Evolutionary conservation across 306 rosid genomes (phyloP), one percentile per base, ranked within the genome.

Genomic region (Citrullus amarus): DNA sequence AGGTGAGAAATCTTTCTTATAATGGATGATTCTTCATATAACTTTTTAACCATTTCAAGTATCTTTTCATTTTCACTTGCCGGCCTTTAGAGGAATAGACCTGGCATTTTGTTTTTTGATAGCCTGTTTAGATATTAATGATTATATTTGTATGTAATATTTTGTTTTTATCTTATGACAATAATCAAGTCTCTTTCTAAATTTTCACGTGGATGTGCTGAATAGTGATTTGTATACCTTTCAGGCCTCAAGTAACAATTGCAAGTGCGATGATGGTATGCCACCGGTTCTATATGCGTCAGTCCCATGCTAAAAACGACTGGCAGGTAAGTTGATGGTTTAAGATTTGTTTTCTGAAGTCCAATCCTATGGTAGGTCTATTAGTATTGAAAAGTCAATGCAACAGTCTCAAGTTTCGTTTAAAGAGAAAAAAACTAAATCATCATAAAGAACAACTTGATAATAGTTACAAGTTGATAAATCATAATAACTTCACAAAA

Each of bases 241-340:
- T 69, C 88, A 87, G 90, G 85, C 88, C 90, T 48, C 90, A 87
- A 82, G 73, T 85, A 78, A 87, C 87, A 54, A 85, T 87, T 83
- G 83, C 90, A n/a, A 73, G 84, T 59, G 88, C 86, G 32, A 87
- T 87, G 81, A 43, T 87, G 87, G 58, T 87, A 78, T 87, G 90
- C 86, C 90, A 87, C 83, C 85, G 83, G 69, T 87, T 87, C 79
- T 87, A 81, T 78, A 79, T 87, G 84, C 78, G 78, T 58, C 87
- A 85, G 53, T 87, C 90, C 71, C 90, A 79, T 78, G 87, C 90
- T 67, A 83, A 83, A 80, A 85, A 85, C 81, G 90, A 82, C 79
- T 85, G 90, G 90, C 85, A 85, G 90, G 90, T 85, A 83, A 60
- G 67, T 46, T 70, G 20, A 70, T 46, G 5, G 55, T 41, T 43